phyloP scores from a whole-genome alignment of 805 yeast species.

The Candida sonorensis region DNA sequence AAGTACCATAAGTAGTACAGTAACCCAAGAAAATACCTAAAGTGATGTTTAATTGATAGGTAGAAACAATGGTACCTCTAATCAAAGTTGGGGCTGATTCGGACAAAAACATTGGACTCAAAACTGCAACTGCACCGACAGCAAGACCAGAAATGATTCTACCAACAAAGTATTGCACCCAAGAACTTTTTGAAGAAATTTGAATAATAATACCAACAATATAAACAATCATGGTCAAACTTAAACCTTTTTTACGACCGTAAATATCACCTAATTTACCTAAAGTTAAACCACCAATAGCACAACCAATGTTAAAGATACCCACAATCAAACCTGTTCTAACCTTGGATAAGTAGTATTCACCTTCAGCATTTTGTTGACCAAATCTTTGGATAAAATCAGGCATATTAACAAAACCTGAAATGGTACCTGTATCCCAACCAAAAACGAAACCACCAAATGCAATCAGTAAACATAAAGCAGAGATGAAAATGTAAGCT shows the following conservation, averaged over 20 bases:
- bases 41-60: constrained; percentile 65
- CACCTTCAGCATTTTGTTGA: constrained; percentile 33
- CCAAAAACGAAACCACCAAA: constrained; percentile 77
- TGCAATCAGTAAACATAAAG: constrained; percentile 50
- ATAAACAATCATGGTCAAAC: constrained; percentile 47
- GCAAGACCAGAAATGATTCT: constrained; percentile 52
- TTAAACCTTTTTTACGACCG: constrained; percentile 56
- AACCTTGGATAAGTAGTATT: constrained; percentile 38
- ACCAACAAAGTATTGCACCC: constrained; percentile 64
- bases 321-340: constrained; percentile 61
- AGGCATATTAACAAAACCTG: constrained; percentile 63
- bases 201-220: constrained; percentile 57
- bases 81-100: constrained; percentile 65
- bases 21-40: constrained; percentile 67
- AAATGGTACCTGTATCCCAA: constrained; percentile 74
- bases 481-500: constrained; percentile 20
- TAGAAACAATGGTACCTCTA: constrained; percentile 66
- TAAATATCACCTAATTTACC: constrained; percentile 50
- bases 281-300: constrained; percentile 60
- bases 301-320: constrained; percentile 66
- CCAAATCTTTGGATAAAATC: constrained; percentile 52
- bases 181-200: constrained; percentile 43
- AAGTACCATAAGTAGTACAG: constrained; percentile 60
- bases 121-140: constrained; percentile 47
- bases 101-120: constrained; percentile 53